A percentile compares a stretch with the other conserved stretches of the same genome.
phyloP scores from a whole-genome alignment of 148 eudicot genomes.

The Fagopyrum esculentum region DNA sequence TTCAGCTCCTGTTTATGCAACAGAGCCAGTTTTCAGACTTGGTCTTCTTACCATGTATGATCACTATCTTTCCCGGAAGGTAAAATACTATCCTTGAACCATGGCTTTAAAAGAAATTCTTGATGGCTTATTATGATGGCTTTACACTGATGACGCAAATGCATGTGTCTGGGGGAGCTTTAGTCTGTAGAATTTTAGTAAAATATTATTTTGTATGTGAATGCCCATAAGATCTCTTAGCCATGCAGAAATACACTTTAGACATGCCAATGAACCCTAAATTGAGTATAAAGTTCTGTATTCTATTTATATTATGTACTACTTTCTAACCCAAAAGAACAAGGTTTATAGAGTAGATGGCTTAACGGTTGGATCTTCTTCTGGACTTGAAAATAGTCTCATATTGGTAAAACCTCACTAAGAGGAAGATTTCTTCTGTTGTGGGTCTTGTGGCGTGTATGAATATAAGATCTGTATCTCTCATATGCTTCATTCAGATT shows the following conservation, averaged over 20 bases:
- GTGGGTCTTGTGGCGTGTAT: background rate
- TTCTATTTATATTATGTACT: background rate
- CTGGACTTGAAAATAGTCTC: background rate
- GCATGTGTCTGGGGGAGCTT: constrained; percentile 5
- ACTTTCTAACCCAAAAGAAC: background rate
- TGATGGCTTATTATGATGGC: background rate
- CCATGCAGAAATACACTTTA: background rate
- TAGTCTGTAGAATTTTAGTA: background rate
- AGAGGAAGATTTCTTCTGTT: background rate
- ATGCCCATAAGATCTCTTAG: background rate
- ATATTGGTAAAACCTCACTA: background rate
- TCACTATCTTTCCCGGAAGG: constrained; percentile 90
- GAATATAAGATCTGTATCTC: background rate
- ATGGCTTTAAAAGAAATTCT: background rate
- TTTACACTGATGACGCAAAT: background rate
- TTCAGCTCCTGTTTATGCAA: constrained; percentile 74
- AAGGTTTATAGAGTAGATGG: background rate
- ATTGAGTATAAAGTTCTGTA: background rate
- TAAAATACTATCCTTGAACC: constrained; percentile 22
- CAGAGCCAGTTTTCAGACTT: constrained; percentile 87
- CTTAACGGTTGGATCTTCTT: background rate
- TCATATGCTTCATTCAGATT: background rate
- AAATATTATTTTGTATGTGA: background rate
- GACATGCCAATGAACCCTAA: background rate
- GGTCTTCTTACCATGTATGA: constrained; percentile 92